These are phyloP conservation scores for Cladosporium sp. DNA, from an alignment of 2,329 filamentous ascomycete species.

Conservation along the genomic window DNA sequence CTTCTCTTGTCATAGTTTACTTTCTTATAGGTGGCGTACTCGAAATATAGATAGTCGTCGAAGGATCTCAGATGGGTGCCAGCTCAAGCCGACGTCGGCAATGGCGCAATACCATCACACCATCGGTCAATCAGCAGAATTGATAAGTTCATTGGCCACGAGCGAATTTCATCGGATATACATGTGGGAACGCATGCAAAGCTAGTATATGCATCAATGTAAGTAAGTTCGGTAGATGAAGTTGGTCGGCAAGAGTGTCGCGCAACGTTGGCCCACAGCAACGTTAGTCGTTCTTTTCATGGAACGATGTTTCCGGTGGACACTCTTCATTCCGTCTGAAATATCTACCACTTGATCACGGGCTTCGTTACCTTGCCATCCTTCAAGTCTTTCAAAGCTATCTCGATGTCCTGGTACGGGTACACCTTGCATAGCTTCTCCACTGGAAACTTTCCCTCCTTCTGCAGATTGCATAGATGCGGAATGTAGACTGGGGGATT, in stretches of 20 bases:
- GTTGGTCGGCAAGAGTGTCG: not conserved
- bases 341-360: not conserved
- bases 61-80: not conserved
- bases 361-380: not conserved
- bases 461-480: conserved; percentile 24
- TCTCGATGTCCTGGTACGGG: conserved; percentile 27
- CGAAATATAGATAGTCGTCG: not conserved
- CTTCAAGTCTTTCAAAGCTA: conserved; percentile 26
- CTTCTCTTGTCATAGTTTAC: not conserved
- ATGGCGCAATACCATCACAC: not conserved
- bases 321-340: not conserved
- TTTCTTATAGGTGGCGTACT: not conserved
- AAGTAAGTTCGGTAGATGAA: not conserved
- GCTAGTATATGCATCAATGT: not conserved
- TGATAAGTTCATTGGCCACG: not conserved
- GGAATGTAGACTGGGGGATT: not conserved
- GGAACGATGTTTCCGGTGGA: no score
- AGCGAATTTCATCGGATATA: not conserved
- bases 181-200: not conserved
- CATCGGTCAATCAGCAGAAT: not conserved
- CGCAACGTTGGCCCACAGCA: not conserved
- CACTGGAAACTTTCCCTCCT: conserved; percentile 27
- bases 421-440: conserved; percentile 30
- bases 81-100: not conserved
- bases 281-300: no score